phyloP scores from a whole-genome alignment of 352 stramenopile genomes.

The Phytophthora agathidicida region DNA sequence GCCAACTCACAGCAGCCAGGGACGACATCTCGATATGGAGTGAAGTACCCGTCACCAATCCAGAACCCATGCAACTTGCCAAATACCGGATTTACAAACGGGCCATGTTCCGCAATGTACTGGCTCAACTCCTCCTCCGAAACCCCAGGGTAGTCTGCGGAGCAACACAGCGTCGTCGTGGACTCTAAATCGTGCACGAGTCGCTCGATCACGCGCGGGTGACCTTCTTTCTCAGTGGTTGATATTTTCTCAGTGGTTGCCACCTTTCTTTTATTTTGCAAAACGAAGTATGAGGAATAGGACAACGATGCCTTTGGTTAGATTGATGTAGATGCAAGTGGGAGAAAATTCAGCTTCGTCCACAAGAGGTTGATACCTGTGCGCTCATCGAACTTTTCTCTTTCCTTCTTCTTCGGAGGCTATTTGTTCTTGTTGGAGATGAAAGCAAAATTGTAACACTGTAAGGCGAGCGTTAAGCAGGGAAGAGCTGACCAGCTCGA shows the following conservation, averaged over 20 bases:
- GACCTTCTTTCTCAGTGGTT: background rate
- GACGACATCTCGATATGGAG: background rate
- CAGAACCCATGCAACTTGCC: constrained; percentile 8
- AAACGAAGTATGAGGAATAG: too few relatives aligned
- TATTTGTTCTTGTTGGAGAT: too few relatives aligned
- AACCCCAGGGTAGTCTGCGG: background rate
- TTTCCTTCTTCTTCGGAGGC: too few relatives aligned
- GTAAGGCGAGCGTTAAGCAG: too few relatives aligned
- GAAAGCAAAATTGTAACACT: too few relatives aligned
- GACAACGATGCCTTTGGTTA: too few relatives aligned
- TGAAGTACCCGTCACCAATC: constrained; percentile 13
- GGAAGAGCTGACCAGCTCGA: constrained; percentile 53
- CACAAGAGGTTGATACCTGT: background rate
- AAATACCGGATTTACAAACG: constrained; percentile 4
- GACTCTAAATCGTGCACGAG: constrained; percentile 8
- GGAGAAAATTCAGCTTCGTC: too few relatives aligned
- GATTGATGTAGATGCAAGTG: too few relatives aligned
- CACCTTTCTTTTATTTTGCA: too few relatives aligned
- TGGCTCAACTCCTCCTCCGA: constrained; percentile 3
- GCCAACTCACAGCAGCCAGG: constrained; percentile 1
- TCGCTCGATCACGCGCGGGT: background rate
- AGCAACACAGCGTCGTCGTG: constrained; percentile 4
- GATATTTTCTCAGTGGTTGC: background rate
- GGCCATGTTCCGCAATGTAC: constrained; percentile 7
- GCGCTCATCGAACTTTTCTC: too few relatives aligned